Evolutionary conservation across 257 asterid genomes (phyloP).

Genomic region (Mitragyna speciosa): DNA sequence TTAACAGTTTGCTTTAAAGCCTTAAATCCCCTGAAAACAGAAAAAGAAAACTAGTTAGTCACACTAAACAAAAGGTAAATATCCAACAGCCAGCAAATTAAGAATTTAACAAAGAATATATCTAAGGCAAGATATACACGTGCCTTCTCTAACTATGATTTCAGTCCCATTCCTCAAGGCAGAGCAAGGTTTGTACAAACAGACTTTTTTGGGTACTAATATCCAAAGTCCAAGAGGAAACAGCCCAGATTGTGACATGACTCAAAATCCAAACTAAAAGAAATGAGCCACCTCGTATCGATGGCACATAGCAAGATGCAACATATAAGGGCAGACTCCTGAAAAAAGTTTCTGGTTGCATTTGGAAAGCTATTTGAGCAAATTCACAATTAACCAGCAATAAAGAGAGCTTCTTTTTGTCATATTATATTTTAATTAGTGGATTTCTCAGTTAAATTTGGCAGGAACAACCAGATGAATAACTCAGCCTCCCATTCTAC

Average conservation of each 20-base stretch:
- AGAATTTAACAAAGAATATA: neutral
- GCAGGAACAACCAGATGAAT: too few relatives aligned
- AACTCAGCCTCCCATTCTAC: neutral
- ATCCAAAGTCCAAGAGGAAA: too few relatives aligned
- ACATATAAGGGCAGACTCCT: neutral
- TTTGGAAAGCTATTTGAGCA: neutral
- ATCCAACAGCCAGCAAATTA: neutral
- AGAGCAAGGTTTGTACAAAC: too few relatives aligned
- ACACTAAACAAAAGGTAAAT: neutral
- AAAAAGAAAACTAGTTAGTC: conserved; percentile 15
- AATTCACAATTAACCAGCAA: neutral
- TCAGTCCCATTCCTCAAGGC: too few relatives aligned
- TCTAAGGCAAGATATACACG: neutral
- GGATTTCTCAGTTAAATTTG: too few relatives aligned
- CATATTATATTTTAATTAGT: too few relatives aligned
- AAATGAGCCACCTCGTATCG: neutral
- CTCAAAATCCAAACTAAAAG: neutral
- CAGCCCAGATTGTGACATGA: too few relatives aligned
- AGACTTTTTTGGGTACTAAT: too few relatives aligned
- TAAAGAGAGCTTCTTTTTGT: neutral
- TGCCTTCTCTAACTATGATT: neutral
- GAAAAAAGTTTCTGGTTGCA: neutral
- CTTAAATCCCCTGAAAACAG: conserved; percentile 85
- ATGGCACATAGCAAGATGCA: neutral
- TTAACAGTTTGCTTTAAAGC: conserved; percentile 97